Evolutionary conservation across 2,329 filamentous ascomycete genomes (phyloP), one percentile per base, ranked within the genome.

Genomic region (Lasiodiplodia hormozganensis): DNA sequence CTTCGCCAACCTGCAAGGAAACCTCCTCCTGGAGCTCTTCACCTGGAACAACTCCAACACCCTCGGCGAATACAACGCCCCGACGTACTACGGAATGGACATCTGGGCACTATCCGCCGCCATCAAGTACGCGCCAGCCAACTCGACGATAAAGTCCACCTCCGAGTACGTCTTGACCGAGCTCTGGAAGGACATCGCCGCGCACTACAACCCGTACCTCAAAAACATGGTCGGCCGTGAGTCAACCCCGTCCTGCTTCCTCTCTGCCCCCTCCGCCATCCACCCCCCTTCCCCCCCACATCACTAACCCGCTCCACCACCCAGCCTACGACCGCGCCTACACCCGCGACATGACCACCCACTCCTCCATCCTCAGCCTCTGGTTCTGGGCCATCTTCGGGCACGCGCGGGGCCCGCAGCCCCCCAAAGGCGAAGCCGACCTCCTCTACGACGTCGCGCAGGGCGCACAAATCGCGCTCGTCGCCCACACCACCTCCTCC

Each of bases 331-430:
- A 81, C 69, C 74, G 79, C 16, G 79, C 78, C 7, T 81, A 81
- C 70, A 79, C 77, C 3, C 73, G 79, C n/a, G 79, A 81, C 68
- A 79, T 80, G 70, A 79, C 79, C 1, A 73, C 73, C 5, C 80
- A 83, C 69, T 80, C 78, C 1, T 74, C 80, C 0, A 80, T 83
- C 49, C 70, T 83, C n/a, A 77, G 78, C 12, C 73, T 82, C 65
- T 82, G 78, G 70, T 81, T 77, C 74, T 84, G 82, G 82, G 78
- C 80, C 4, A 70, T 84, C 11, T 83, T 77, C 64, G 82, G 82
- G 0, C 76, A 80, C 51, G 77, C 78, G 3, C 77, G 76, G 56
- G 79, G 80, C 0, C 79, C 79, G 0, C 75, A 79, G 31, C 79
- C 80, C 2, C 76, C 76, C 40, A 79, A 79, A 64, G 74, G 77